Conservation (phyloP, 805 yeast genomes). For the Kodamaea neixiangensis region DNA sequence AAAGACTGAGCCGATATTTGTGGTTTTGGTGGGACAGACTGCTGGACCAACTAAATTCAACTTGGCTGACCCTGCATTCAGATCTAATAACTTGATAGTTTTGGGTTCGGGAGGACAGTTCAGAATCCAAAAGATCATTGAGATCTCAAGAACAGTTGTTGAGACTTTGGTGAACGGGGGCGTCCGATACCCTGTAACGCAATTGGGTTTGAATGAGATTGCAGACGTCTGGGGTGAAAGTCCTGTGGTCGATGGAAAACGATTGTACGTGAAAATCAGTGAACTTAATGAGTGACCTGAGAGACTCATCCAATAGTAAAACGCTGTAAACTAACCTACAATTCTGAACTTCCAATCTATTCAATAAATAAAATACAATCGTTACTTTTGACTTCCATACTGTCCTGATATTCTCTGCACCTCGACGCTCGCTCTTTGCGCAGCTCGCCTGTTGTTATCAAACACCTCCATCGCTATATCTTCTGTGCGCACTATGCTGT, state of each 20-base stretch:
- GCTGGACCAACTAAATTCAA: constrained; percentile 11
- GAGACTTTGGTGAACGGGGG: constrained; percentile 9
- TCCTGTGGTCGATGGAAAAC: constrained; percentile 9
- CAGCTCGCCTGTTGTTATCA: constrained; percentile 23
- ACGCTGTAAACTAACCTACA: too few relatives aligned
- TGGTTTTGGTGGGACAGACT: constrained; percentile 13
- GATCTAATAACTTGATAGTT: constrained; percentile 12
- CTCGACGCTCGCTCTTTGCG: constrained; percentile 25
- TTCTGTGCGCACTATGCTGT: constrained; percentile 44
- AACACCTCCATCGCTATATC: constrained; percentile 52
- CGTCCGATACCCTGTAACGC: neutral
- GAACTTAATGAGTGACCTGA: too few relatives aligned
- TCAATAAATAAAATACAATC: constrained; percentile 3
- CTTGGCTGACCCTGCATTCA: constrained; percentile 9
- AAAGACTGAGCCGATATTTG: constrained; percentile 7
- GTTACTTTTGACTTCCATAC: constrained; percentile 1
- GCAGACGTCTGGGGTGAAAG: constrained; percentile 10
- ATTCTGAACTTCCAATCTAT: neutral
- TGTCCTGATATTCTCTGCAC: constrained; percentile 9
- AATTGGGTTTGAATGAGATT: constrained; percentile 6
- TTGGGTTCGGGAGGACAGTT: constrained; percentile 16
- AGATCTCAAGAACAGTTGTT: neutral
- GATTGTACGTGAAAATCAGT: constrained; percentile 10
- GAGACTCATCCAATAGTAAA: too few relatives aligned
- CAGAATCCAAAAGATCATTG: neutral